phyloP scores from a whole-genome alignment of 2,329 filamentous ascomycete genomes.

The Botrytis deweyae region DNA sequence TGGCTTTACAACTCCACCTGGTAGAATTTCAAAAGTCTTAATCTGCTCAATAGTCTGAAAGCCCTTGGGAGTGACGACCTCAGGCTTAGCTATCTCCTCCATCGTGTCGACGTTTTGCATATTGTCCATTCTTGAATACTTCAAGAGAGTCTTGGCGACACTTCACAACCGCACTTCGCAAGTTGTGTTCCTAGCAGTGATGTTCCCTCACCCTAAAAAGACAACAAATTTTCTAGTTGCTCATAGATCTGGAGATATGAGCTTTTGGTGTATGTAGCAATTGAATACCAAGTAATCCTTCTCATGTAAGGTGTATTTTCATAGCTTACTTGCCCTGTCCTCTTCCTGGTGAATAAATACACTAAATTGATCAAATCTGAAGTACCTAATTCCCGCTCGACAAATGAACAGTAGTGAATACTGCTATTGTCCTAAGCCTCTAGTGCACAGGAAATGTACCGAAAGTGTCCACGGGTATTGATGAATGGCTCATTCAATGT shows the following conservation, averaged over 20 bases:
- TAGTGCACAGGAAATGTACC: not conserved
- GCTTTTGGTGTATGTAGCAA: not conserved
- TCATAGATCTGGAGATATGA: not conserved
- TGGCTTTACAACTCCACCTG: not conserved
- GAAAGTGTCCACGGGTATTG: not conserved
- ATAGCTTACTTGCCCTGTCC: not conserved
- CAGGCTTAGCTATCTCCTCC: not conserved
- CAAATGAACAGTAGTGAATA: not conserved
- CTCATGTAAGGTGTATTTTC: not conserved
- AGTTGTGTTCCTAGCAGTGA: no score
- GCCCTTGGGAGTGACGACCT: conserved; percentile 40
- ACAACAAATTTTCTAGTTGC: not conserved
- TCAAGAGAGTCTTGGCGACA: not conserved
- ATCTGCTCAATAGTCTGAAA: conserved; percentile 47
- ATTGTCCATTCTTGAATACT: not conserved
- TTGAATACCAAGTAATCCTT: not conserved
- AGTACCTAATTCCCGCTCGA: not conserved
- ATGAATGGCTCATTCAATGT: not conserved
- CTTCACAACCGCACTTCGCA: not conserved
- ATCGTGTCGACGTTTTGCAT: not conserved
- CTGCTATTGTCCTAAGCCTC: not conserved
- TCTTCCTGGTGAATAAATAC: not conserved
- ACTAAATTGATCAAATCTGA: not conserved
- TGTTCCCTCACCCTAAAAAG: not conserved
- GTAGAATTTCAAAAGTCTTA: conserved; percentile 34